phyloP scores from a whole-genome alignment of 2,329 filamentous ascomycete species.

The Fonsecaea pedrosoi region DNA sequence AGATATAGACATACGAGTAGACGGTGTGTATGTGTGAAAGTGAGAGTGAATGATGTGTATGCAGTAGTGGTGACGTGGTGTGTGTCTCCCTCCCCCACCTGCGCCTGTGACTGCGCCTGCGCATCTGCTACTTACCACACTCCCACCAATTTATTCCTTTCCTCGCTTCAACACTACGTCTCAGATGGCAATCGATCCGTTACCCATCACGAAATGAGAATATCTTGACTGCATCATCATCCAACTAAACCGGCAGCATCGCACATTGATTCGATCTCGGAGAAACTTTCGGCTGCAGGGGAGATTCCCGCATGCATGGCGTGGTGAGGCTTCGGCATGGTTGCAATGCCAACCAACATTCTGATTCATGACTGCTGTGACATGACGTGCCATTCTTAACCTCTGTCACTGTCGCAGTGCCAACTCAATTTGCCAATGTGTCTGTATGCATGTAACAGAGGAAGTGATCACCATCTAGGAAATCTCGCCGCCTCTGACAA shows the following conservation, averaged over 20 bases:
- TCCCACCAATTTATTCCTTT: too few species aligned
- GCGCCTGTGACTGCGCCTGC: too few species aligned
- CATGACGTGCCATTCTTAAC: neutral
- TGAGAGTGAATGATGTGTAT: too few species aligned
- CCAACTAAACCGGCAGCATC: neutral
- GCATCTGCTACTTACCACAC: too few species aligned
- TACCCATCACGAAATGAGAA: too few species aligned
- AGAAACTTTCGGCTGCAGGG: conserved; percentile 4
- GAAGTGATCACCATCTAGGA: neutral
- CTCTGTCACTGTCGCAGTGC: neutral
- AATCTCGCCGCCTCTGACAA: conserved; percentile 1
- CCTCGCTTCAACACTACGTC: too few species aligned
- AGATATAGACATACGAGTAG: too few species aligned
- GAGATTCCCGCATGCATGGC: neutral
- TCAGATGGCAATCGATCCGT: too few species aligned
- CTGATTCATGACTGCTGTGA: neutral
- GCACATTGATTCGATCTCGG: conserved; percentile 5
- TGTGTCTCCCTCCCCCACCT: too few species aligned
- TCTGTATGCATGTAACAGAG: neutral
- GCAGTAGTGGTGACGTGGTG: too few species aligned
- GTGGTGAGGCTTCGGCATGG: neutral
- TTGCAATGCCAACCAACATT: neutral
- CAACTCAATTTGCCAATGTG: neutral
- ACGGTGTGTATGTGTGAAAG: too few species aligned
- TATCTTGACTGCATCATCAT: neutral